Evolutionary conservation across 148 eudicot species (phyloP), one percentile per base, ranked within the genome.

Genomic region (Suaeda aralocaspica): DNA sequence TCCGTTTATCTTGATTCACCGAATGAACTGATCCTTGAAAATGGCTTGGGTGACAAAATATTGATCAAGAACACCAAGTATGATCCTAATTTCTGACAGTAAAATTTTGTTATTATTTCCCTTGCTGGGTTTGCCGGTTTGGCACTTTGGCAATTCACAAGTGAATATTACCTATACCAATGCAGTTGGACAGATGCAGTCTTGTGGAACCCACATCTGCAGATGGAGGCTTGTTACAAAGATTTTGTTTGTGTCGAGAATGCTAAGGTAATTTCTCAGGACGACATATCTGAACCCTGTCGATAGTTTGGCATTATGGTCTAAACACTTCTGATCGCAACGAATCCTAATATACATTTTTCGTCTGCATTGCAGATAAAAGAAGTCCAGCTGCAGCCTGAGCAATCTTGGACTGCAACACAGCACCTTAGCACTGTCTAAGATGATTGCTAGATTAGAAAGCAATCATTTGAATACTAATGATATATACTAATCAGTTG

Each of bases 171-270:
- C 60, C 59, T 70, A 28, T 66, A 39, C 60, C 59, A 68, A 28
- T 82, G 78, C 83, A 93, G 98, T 71, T 93, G 98, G 98, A 78
- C 91, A 31, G 98, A 93, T 73, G 88, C 96, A 44, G 98, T 93
- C 65, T 75, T 93, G 49, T 93, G 98, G 98, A 93, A 88, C 73
- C 98, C 98, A 26, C 85, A 91, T 83, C 73, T 91, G 81, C 79
- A 76, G 26, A 93, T 93, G 96, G 98, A 93, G 76, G 90, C 95
- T 64, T 80, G 95, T 74, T 93, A 91, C 85, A 87, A 82, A 83
- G 92, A 93, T 80, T 93, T 93, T 50, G 98, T 93, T 59, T 93
- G 98, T 51, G 98, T 93, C 59, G 98, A 93, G 75, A 93, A 93
- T 76, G 98, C 98, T 60, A 73, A 93, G 98, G 98, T 90, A 80